Base-by-base conservation (phyloP, 371 early-diverging fungal genomes). In the Lichtheimia hyalospora region DNA sequence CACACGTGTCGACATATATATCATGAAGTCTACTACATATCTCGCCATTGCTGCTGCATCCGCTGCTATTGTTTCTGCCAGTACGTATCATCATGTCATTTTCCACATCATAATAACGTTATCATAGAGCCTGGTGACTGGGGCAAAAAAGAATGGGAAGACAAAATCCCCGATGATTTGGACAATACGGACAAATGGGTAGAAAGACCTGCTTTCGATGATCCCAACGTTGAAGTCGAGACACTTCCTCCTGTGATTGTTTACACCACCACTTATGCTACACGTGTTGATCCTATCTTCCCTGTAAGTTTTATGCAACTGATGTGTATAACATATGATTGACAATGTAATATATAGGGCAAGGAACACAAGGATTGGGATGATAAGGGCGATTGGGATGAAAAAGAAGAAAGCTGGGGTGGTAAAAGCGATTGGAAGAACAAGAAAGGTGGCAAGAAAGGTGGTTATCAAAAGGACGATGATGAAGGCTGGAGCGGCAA, bases 231-330 rank as follows among this genome's bases (percentile, higher is more conserved):
- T 24, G 60, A 55, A 39, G 54, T 56, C 14, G 24, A 50, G 8
- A 34, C 49, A 12, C 46, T 55, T 21, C 65, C 65, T 28, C 65
- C 65, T 14, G 65, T 65, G 15, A 28, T 55, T 20, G 60, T 60
- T 7, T 28, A 28, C 27, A 56, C 50, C 12, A 65, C 65, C 14
- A 56, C 60, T 7, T 52, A 43, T 52, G 42, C 60, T 21, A 60
- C 60, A 28, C 40, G 27, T 21, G 50, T 27, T 16, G 25, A 60
- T 13, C 48, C 53, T 24, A 44, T 43, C 52, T 43, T 53, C 44
- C 63, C 53, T 23, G 24, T 34, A 34, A 34, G 34, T 34, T 25
- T 34, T 34, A 34, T 34, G 34, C 34, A 34, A 8, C 34, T 34
- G 2, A 1, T 34, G 10, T 34, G 34, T 3, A 25, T 34, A 34